A percentile compares a stretch with the other conserved stretches of the same genome.
These are phyloP conservation scores for Borovskyia barvae DNA, from an alignment of 208 protist species.

Conservation along the genomic window DNA sequence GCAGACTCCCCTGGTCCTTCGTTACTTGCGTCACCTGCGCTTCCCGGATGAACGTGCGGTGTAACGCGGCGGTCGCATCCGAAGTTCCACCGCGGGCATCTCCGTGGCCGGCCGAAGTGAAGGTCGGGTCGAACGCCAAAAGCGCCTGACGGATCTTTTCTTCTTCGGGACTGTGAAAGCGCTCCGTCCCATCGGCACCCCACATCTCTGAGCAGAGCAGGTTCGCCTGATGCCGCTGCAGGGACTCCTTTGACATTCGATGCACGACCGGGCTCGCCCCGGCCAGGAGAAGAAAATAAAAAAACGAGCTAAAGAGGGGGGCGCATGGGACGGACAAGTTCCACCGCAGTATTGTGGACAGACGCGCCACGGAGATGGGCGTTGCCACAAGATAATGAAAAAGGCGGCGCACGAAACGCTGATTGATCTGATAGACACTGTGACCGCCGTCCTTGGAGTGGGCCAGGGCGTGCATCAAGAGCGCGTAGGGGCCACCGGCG, in stretches of 20 bases:
- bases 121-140: neutral
- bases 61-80: too few relatives aligned
- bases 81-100: too few relatives aligned
- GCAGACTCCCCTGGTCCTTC: neutral
- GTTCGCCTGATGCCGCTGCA: constrained; percentile 21
- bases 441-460: constrained; percentile 3
- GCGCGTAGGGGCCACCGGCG: neutral
- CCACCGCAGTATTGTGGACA: constrained; percentile 51
- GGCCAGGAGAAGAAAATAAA: constrained; percentile 44
- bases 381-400: constrained; percentile 23
- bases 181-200: neutral
- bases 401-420: constrained; percentile 6
- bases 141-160: constrained; percentile 11
- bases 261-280: constrained; percentile 32
- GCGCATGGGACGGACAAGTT: constrained; percentile 33
- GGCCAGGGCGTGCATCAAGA: neutral
- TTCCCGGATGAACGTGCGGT: neutral
- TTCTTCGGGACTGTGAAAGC: neutral
- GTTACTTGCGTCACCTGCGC: neutral
- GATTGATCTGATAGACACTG: constrained; percentile 9
- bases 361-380: constrained; percentile 46
- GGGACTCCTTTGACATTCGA: constrained; percentile 22
- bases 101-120: too few relatives aligned
- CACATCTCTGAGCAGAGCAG: neutral
- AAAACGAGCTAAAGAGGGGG: constrained; percentile 36